phyloP scores from a whole-genome alignment of 768 basidiomycete genomes.

The Podaxis sp. region DNA sequence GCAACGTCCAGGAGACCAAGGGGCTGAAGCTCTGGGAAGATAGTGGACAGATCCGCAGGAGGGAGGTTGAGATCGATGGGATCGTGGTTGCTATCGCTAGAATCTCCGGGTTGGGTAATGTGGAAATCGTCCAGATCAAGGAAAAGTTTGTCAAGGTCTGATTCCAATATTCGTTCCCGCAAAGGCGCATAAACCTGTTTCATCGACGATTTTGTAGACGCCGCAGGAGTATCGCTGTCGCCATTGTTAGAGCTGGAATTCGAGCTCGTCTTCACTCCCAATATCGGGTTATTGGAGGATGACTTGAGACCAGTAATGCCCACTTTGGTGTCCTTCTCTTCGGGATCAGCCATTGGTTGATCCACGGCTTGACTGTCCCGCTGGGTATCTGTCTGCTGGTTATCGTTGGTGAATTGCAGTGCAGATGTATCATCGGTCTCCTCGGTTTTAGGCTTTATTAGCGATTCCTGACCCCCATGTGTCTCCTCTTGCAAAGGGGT shows the following conservation, averaged over 20 bases:
- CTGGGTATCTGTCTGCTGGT: conserved; percentile 3
- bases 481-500: conserved; percentile 26
- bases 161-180: conserved; percentile 62
- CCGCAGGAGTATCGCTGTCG: conserved; percentile 31
- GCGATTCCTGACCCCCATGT: conserved; percentile 16
- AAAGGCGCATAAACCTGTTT: conserved; percentile 53
- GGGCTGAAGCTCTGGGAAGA: conserved; percentile 85
- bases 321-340: conserved; percentile 7
- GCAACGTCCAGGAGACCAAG: conserved; percentile 54
- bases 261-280: conserved; percentile 42
- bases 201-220: conserved; percentile 42
- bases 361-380: background rate
- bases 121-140: conserved; percentile 45
- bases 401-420: conserved; percentile 17
- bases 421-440: conserved; percentile 57
- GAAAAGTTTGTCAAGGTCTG: conserved; percentile 54
- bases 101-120: conserved; percentile 20
- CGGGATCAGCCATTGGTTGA: conserved; percentile 6
- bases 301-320: conserved; percentile 46
- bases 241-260: conserved; percentile 33
- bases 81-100: conserved; percentile 22
- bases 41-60: conserved; percentile 53
- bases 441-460: conserved; percentile 35
- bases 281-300: conserved; percentile 56
- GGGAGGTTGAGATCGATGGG: conserved; percentile 26